A percentile compares a stretch with the other conserved stretches of the same genome.
These are phyloP conservation scores for Colletotrichum plurivorum DNA, from an alignment of 2,329 filamentous ascomycete genomes.

Conservation along the genomic window DNA sequence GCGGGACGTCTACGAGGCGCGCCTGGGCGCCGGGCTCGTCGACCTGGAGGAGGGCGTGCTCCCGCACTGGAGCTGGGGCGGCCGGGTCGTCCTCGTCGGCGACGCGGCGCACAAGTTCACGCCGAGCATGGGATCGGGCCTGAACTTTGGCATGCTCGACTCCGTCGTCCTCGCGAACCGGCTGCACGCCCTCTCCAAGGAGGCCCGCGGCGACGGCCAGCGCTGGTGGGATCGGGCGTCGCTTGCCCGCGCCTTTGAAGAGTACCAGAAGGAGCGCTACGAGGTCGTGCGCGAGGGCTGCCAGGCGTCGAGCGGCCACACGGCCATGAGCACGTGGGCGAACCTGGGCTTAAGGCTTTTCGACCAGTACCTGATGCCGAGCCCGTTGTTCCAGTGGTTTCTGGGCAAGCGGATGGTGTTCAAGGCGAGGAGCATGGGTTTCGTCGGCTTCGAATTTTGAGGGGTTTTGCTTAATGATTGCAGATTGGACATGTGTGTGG, in stretches of 20 bases:
- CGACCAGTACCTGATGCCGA: constrained; percentile 44
- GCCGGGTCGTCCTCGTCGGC: constrained; percentile 51
- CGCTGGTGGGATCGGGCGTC: not conserved
- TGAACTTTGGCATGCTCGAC: constrained; percentile 52
- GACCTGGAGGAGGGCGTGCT: constrained; percentile 53
- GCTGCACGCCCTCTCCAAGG: constrained; percentile 38
- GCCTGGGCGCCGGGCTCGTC: constrained; percentile 43
- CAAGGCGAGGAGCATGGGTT: not conserved
- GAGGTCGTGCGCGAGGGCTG: constrained; percentile 3
- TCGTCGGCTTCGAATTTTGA: not conserved
- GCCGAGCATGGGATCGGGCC: constrained; percentile 50
- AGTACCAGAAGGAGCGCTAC: constrained; percentile 31
- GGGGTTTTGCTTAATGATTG: not conserved
- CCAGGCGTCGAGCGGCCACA: not conserved
- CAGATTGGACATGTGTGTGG: too few species aligned
- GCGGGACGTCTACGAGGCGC: constrained; percentile 45
- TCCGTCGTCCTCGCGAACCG: constrained; percentile 46
- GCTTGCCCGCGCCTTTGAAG: constrained; percentile 29
- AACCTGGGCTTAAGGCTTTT: constrained; percentile 39
- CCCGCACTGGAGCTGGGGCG: constrained; percentile 47
- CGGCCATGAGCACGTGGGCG: constrained; percentile 11
- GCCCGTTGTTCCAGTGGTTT: not conserved
- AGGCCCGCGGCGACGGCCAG: not conserved
- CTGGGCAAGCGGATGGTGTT: not conserved
- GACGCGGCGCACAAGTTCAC: constrained; percentile 54